Evolutionary conservation across 2,329 filamentous ascomycete species (phyloP), one percentile per base, ranked within the genome.

Genomic region (Ploettnerulaceae sp.): DNA sequence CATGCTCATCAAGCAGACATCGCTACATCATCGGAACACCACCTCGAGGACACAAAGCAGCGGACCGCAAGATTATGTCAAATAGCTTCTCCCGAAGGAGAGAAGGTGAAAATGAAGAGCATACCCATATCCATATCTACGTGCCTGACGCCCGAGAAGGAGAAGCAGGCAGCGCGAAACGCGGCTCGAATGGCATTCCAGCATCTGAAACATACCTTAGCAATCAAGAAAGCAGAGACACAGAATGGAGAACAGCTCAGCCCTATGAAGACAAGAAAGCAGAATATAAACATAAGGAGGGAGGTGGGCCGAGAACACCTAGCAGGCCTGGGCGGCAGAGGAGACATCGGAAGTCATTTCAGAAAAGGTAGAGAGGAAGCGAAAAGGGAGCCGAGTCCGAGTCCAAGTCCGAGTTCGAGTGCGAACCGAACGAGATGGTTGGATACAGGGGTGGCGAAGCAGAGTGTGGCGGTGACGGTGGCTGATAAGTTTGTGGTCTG

Each of bases 181-280:
- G 88, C 74, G 81, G 77, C 66, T 82, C 84, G 67, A 78, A 81
- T 67, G 79, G 87, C 67, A 76, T 79, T 66, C 79, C 84, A 56
- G 61, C 69, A 32, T 44, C 51, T 39, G 43, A 49, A 24, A 42
- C 54, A 33, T 45, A 50, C 45, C 34, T 51, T 34, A 38, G 20
- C 48, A 34, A 28, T 26, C 24, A 49, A 42, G 24, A 52, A 45
- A 38, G 34, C 45, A 26, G 51, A 46, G 48, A 44, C 43, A 70
- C 80, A 66, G 73, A 76, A 14, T 9, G 26, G 28, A 20, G 41
- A 38, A 9, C 35, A 35, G 18, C 43, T 45, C 14, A 52, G 17
- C 15, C 43, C 43, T 5, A 34, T 31, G 12, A 49, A 45, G 14
- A 36, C 26, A 25, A 42, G 50, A 32, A 52, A 39, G 29, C 15